Conservation (phyloP, 495 filamentous ascomycete genomes). For the Lasiosphaeria ovina region DNA sequence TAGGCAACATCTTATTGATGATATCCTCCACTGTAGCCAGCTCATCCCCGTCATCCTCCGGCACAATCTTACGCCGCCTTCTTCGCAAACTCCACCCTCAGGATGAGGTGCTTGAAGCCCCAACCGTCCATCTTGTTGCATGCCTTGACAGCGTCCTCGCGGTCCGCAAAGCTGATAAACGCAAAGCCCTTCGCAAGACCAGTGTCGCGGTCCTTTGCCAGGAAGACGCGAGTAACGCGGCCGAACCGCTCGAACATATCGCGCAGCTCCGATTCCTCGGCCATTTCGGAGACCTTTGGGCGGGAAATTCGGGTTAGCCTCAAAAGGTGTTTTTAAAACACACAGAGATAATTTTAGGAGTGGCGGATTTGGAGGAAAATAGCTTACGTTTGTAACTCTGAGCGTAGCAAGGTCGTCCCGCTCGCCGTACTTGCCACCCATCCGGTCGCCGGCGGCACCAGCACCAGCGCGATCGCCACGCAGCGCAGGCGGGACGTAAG, state of each 20-base stretch:
- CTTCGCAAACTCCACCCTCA: conserved; percentile 91
- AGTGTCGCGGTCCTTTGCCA: conserved; percentile 96
- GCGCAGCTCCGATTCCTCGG: conserved; percentile 89
- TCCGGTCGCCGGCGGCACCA: conserved; percentile 67
- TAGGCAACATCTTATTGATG: too few species aligned
- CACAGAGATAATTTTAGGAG: background rate
- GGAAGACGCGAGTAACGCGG: conserved; percentile 92
- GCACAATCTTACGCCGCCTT: conserved; percentile 49
- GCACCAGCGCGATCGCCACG: conserved; percentile 61
- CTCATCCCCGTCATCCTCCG: too few species aligned
- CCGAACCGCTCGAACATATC: conserved; percentile 98
- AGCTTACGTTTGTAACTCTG: conserved; percentile 91
- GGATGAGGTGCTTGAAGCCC: conserved; percentile 85
- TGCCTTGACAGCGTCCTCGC: conserved; percentile 81
- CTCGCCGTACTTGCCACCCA: conserved; percentile 88
- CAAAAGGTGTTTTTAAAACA: conserved; percentile 15
- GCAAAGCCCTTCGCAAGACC: conserved; percentile 95
- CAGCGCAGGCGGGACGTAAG: conserved; percentile 90
- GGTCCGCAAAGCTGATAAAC: conserved; percentile 93
- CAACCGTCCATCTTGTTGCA: conserved; percentile 98
- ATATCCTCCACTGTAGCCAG: too few species aligned
- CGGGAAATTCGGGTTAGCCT: conserved; percentile 9
- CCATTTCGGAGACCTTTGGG: conserved; percentile 84
- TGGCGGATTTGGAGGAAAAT: background rate
- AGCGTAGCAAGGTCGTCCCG: conserved; percentile 95